Evolutionary conservation across 2,329 filamentous ascomycete species (phyloP), one percentile per base, ranked within the genome.

Genomic region (Knoxdaviesia capensis): DNA sequence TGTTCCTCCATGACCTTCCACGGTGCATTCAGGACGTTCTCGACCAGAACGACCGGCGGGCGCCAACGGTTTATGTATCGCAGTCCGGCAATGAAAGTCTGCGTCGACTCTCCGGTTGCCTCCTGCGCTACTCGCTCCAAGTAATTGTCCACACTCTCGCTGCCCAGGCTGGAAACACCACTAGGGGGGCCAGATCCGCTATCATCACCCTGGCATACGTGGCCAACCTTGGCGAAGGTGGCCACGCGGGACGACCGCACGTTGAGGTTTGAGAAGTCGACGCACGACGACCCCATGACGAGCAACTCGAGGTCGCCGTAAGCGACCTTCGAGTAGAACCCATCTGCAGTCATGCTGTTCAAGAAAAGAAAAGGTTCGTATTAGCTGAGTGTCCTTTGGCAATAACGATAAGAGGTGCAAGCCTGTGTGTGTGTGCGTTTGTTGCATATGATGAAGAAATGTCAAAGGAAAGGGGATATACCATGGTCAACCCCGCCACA

Each of bases 281-380:
- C 78, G 48, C 82, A 90, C 0, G 79, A 77, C 36, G 78, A 82
- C 0, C 82, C 82, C 6, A 77, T 77, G 38, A 87, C 61, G 1
- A 88, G 58, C 0, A 88, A 53, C 47, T 87, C 77, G 1, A 74
- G 56, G 7, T 67, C 52, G 0, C 54, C 55, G 0, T 79, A 20
- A 20, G 20, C 79, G 1, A 85, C 69, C 1, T 55, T 41, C 5
- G 63, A 63, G 40, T 65, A 57, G 6, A 68, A 66, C 4, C 81
- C 81, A 51, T 78, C 78, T 1, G 77, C 77, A 1, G 79, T 86
- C 20, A 68, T 74, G 1, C 71, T 76, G 36, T 20, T 7, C 9
- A 10, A 34, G 20, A 20, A 20, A 20, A 20, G 20, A 20, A 20
- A 20, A 3, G 20, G 20, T 20, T 20, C 20, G 2, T 20, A 20